These are phyloP conservation scores for Suillus tomentosus DNA, from an alignment of 768 basidiomycete genomes.

Conservation along the genomic window DNA sequence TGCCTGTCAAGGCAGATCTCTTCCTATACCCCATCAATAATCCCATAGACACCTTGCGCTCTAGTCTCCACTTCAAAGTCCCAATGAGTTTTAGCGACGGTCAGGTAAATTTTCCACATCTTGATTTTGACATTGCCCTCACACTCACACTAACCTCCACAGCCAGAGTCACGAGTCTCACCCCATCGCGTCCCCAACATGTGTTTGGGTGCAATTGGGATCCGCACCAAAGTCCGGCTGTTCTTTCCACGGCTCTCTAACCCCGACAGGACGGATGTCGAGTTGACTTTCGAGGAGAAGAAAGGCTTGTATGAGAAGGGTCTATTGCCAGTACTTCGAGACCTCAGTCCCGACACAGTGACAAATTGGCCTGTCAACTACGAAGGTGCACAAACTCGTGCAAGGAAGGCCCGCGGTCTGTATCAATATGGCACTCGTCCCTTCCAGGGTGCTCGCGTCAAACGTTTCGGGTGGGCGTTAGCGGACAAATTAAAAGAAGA, in stretches of 20 bases:
- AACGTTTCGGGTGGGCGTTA: no score
- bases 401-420: not conserved
- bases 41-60: not conserved
- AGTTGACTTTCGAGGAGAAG: not conserved
- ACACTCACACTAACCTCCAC: no score
- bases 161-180: not conserved
- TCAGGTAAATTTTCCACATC: not conserved
- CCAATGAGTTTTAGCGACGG: not conserved
- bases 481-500: no score
- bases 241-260: constrained; percentile 3
- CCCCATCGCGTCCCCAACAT: constrained; percentile 3
- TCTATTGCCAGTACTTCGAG: not conserved
- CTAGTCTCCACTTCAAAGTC: not conserved
- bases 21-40: not conserved
- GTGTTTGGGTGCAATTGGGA: not conserved
- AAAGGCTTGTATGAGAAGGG: not conserved
- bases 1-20: not conserved
- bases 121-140: not conserved
- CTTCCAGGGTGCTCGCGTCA: not conserved
- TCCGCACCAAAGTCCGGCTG: not conserved
- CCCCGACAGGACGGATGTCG: not conserved
- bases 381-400: not conserved
- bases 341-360: not conserved
- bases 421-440: not conserved
- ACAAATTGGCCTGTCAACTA: constrained; percentile 11